Evolutionary conservation across 805 yeast species (phyloP), one percentile per base, ranked within the genome.

Genomic region (Lachancea kluyveri): DNA sequence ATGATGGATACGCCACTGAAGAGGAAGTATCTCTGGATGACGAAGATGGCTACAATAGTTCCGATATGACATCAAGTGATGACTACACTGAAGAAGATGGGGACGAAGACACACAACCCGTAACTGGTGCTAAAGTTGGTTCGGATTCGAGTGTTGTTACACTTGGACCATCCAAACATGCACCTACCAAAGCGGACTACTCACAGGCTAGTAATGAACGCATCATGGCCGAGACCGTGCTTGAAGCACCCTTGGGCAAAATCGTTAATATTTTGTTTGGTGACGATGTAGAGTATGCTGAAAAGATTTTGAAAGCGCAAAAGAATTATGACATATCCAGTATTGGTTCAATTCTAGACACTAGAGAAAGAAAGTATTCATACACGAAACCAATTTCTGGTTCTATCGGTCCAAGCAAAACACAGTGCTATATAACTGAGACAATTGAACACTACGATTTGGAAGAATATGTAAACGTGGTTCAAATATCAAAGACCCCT

Each of bases 351-450:
- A 29, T 52, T 7, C 70, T 60, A 35, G 55, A 31, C 42, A 48
- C 45, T 10, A 52, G 52, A 33, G 50, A 57, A 26, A 62, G 94
- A 45, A 57, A 59, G 6, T 82, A 74, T 42, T 53, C 66, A 0
- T 82, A 79, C 48, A 64, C 64, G 1, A 77, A 81, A 44, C 88
- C 90, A 2, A 59, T 82, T 25, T 64, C 68, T 30, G 77, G 73
- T 3, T 70, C 84, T 0, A 74, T 83, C 34, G 92, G 90, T 0
- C 92, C 92, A 5, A 80, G 79, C 43, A 81, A 80, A 43, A 81
- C 94, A 0, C 60, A 59, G 36, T 81, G 90, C 60, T 52, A 64
- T 11, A 77, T 82, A 28, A 64, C 67, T 4, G 94, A 83, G 47
- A 65, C 65, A 2, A 48, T 81, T 11, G 74, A 75, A 18, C 62